Evolutionary conservation across 2,329 filamentous ascomycete genomes (phyloP).

Genomic region (Cordyceps fumosorosea): DNA sequence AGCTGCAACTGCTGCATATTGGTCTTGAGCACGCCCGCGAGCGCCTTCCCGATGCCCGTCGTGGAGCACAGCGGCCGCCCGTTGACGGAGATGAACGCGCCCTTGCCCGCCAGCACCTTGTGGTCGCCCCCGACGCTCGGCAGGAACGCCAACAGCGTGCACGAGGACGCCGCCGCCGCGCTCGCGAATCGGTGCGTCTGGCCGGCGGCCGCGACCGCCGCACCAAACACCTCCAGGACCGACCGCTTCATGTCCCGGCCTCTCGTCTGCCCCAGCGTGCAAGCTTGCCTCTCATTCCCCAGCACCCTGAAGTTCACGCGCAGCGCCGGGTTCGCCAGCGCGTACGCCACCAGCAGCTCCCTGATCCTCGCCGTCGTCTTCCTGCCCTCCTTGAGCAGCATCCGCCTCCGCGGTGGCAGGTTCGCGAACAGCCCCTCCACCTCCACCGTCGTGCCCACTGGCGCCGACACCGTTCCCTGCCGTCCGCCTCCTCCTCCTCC

Average conservation of each 20-base stretch:
- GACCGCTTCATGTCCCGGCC: slow-evolving; percentile 48
- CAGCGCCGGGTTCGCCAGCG: slow-evolving; percentile 56
- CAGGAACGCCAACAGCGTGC: slow-evolving; percentile 51
- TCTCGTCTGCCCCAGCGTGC: slow-evolving; percentile 55
- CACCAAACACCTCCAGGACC: slow-evolving; percentile 55
- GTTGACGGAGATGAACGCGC: slow-evolving; percentile 62
- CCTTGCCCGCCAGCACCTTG: slow-evolving; percentile 36
- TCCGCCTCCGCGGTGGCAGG: slow-evolving; percentile 58
- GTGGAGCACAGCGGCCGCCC: slow-evolving; percentile 53
- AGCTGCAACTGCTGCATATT: slow-evolving; percentile 15
- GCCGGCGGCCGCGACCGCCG: slow-evolving; percentile 49
- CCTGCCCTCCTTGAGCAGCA: slow-evolving; percentile 47
- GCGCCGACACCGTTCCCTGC: slow-evolving; percentile 36
- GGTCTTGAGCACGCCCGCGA: slow-evolving; percentile 47
- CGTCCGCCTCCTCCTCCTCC: slow-evolving; percentile 27
- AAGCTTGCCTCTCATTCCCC: slow-evolving; percentile 45
- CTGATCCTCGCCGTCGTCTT: slow-evolving; percentile 54
- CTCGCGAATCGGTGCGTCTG: slow-evolving; percentile 20
- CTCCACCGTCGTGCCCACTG: slow-evolving; percentile 63
- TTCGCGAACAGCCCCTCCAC: slow-evolving; percentile 52
- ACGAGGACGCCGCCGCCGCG: not conserved
- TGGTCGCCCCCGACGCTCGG: slow-evolving; percentile 43
- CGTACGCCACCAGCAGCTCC: slow-evolving; percentile 56
- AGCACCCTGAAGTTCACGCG: slow-evolving; percentile 55
- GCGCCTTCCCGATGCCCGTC: slow-evolving; percentile 52